Percentiles rank a stretch among this genome's conserved stretches.
These are phyloP conservation scores for Arachnomyces sp. DNA, from an alignment of 2,329 filamentous ascomycete genomes.

Conservation along the genomic window DNA sequence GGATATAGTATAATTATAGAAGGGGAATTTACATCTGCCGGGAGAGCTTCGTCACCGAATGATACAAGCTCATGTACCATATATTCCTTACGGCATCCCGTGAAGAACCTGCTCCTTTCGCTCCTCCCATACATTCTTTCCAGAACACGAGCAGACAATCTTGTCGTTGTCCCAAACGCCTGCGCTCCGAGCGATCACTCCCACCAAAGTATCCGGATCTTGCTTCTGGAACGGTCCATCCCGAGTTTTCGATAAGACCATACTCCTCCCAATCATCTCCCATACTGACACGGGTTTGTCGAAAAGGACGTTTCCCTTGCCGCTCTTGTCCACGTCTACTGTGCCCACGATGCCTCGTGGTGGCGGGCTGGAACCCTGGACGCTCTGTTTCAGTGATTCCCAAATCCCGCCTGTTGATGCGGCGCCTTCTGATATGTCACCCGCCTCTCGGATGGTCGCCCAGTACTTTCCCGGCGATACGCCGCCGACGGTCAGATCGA, in stretches of 20 bases:
- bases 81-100: constrained; percentile 67
- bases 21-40: no score
- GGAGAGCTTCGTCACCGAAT: no score
- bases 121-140: constrained; percentile 98
- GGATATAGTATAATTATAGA: no score
- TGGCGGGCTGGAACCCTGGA: constrained; percentile 29
- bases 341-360: constrained; percentile 63
- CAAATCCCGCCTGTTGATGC: constrained; percentile 77
- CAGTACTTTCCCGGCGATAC: constrained; percentile 73
- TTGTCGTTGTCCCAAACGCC: constrained; percentile 99
- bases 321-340: constrained; percentile 66
- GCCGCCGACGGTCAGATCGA: constrained; percentile 82
- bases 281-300: constrained; percentile 80
- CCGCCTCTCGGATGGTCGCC: constrained; percentile 76
- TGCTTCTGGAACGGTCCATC: constrained; percentile 58
- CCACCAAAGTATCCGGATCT: constrained; percentile 77
- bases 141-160: constrained; percentile 94
- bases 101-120: constrained; percentile 78
- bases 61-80: not conserved
- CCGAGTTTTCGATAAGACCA: constrained; percentile 69
- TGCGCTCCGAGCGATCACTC: constrained; percentile 88
- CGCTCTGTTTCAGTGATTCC: constrained; percentile 47
- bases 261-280: constrained; percentile 91
- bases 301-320: constrained; percentile 71
- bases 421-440: constrained; percentile 80